phyloP scores from a whole-genome alignment of 805 yeast species.

The Nakazawaea ernobii region DNA sequence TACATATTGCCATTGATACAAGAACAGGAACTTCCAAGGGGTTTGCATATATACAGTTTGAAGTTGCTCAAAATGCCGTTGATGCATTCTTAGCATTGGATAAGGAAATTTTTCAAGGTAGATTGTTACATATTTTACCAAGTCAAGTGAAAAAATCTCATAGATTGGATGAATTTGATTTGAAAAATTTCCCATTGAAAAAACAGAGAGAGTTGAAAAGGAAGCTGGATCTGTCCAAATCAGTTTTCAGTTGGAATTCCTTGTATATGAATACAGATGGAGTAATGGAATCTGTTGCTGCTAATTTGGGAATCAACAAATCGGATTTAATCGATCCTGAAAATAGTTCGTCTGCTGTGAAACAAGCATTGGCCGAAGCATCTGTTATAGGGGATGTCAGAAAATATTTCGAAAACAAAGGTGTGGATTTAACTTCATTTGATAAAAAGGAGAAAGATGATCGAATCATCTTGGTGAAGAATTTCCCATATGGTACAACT shows the following conservation, averaged over 20 bases:
- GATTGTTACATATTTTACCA: conserved; percentile 83
- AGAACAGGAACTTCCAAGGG: conserved; percentile 91
- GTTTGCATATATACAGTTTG: conserved; percentile 77
- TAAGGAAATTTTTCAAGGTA: conserved; percentile 89
- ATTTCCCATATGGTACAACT: conserved; percentile 85
- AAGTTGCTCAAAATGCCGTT: conserved; percentile 66
- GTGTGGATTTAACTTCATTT: conserved; percentile 78
- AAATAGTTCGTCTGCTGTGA: conserved; percentile 82
- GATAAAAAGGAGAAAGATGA: conserved; percentile 69
- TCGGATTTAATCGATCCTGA: conserved; percentile 84
- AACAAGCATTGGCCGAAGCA: conserved; percentile 96
- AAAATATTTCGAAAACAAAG: conserved; percentile 76
- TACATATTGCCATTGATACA: conserved; percentile 87
- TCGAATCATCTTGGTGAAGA: conserved; percentile 74
- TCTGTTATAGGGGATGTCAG: conserved; percentile 91
- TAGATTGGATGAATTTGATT: conserved; percentile 81
- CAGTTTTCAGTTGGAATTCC: conserved; percentile 93
- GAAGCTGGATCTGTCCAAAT: conserved; percentile 77
- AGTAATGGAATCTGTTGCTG: conserved; percentile 83
- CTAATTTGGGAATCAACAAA: conserved; percentile 75
- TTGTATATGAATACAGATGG: conserved; percentile 88
- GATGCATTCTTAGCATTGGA: conserved; percentile 70
- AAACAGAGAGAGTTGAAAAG: conserved; percentile 82
- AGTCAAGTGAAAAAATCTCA: conserved; percentile 80
- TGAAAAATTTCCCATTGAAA: conserved; percentile 86